Percentiles rank a stretch among this genome's conserved stretches.
phyloP scores from a whole-genome alignment of 345 rosid genomes.

The Hirschfeldia incana region DNA sequence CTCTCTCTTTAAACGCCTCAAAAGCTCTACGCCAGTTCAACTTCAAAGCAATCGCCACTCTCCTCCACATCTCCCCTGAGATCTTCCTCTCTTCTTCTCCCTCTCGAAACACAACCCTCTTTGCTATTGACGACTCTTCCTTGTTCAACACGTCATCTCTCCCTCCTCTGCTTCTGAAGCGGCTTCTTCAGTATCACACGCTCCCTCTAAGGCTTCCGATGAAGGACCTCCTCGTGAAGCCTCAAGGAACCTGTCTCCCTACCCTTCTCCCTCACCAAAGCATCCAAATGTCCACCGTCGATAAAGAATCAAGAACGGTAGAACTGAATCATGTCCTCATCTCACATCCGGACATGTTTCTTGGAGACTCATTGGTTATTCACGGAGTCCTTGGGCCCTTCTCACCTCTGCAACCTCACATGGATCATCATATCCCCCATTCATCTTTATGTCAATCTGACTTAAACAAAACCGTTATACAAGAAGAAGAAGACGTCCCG shows the following conservation, averaged over 20 bases:
- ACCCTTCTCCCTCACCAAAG: conserved; percentile 56
- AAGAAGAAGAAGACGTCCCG: neutral
- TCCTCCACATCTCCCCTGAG: conserved; percentile 61
- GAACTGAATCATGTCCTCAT: conserved; percentile 61
- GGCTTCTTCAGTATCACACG: conserved; percentile 70
- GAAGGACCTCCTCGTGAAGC: conserved; percentile 49
- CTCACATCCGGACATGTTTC: conserved; percentile 70
- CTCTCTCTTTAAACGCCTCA: conserved; percentile 55
- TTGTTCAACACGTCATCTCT: conserved; percentile 48
- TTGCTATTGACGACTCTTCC: conserved; percentile 68
- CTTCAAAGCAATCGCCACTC: conserved; percentile 61
- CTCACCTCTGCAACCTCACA: conserved; percentile 37
- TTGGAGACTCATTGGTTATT: conserved; percentile 57
- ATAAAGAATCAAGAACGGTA: conserved; percentile 34
- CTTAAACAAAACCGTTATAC: conserved; percentile 26
- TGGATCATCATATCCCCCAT: neutral
- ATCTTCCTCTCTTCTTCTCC: conserved; percentile 60
- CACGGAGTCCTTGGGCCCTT: conserved; percentile 74
- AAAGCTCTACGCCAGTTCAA: conserved; percentile 56
- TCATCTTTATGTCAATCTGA: conserved; percentile 38
- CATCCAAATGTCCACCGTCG: conserved; percentile 49
- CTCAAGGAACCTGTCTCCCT: conserved; percentile 57
- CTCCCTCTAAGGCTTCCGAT: conserved; percentile 53
- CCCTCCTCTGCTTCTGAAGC: conserved; percentile 58
- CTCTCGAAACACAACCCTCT: conserved; percentile 64